Conservation (phyloP, 1,284 basidiomycete species). For the Ganoderma lingzhi region DNA sequence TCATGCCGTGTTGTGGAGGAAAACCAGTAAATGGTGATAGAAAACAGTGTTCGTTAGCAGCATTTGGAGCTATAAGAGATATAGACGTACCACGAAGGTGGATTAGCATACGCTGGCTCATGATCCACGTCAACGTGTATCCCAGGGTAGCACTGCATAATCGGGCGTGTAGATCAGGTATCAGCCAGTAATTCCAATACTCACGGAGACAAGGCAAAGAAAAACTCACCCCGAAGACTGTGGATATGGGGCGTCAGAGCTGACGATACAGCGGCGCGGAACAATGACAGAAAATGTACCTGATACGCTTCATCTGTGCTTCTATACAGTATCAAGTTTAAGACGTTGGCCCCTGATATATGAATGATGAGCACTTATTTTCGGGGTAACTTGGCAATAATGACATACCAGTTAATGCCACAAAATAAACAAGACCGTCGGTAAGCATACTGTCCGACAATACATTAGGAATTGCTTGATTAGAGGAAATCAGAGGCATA, state of each 20-base stretch:
- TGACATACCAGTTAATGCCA: constrained; percentile 51
- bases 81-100: constrained; percentile 41
- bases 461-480: background rate
- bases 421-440: constrained; percentile 59
- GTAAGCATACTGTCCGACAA: constrained; percentile 54
- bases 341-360: constrained; percentile 40
- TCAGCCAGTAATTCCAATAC: background rate
- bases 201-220: too few relatives aligned
- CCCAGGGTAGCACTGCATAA: constrained; percentile 40
- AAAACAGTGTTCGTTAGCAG: background rate
- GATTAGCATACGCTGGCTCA: constrained; percentile 47
- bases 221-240: constrained; percentile 37
- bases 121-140: constrained; percentile 46
- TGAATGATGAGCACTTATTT: background rate
- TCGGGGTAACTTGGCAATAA: background rate
- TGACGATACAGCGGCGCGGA: background rate
- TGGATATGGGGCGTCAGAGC: constrained; percentile 8
- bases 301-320: constrained; percentile 35
- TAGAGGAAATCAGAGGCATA: constrained; percentile 7
- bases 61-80: background rate
- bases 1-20: background rate
- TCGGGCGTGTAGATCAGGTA: background rate
- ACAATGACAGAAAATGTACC: constrained; percentile 26
- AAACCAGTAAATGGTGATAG: background rate
- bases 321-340: constrained; percentile 44